Evolutionary conservation across 2,329 filamentous ascomycete genomes (phyloP).

Genomic region (Cladosporium phlei): DNA sequence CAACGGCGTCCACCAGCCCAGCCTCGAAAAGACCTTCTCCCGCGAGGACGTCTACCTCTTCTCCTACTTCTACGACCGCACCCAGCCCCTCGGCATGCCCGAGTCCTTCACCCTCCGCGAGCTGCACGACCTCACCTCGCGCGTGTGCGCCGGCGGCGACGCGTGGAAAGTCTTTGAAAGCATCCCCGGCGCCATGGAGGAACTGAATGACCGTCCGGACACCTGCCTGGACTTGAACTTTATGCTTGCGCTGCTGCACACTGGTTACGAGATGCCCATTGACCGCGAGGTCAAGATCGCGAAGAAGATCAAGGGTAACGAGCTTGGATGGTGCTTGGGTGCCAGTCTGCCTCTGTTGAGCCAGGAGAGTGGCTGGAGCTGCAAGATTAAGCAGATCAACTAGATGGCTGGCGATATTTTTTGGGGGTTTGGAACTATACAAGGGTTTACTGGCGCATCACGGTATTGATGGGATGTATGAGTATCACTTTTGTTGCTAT

Average conservation of each 20-base stretch:
- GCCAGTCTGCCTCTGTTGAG: slow-evolving; percentile 55
- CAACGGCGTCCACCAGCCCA: slow-evolving; percentile 93
- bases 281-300: slow-evolving; percentile 95
- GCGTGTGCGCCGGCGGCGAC: slow-evolving; percentile 81
- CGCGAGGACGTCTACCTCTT: slow-evolving; percentile 93
- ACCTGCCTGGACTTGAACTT: slow-evolving; percentile 95
- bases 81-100: slow-evolving; percentile 92
- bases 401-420: background rate
- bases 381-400: slow-evolving; percentile 15
- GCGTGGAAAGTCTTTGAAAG: slow-evolving; percentile 77
- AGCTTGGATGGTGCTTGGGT: slow-evolving; percentile 95
- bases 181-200: slow-evolving; percentile 71
- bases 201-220: slow-evolving; percentile 78
- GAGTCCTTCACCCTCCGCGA: slow-evolving; percentile 90
- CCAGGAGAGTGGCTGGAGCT: slow-evolving; percentile 27
- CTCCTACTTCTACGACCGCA: slow-evolving; percentile 97
- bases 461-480: too few species aligned
- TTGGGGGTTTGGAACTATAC: too few species aligned
- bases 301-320: slow-evolving; percentile 97
- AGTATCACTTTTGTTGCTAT: too few species aligned
- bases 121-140: slow-evolving; percentile 76
- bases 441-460: too few species aligned
- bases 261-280: slow-evolving; percentile 96
- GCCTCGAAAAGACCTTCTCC: slow-evolving; percentile 84
- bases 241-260: slow-evolving; percentile 87